phyloP scores from a whole-genome alignment of 2,329 filamentous ascomycete genomes.

The Penicillium sp. region DNA sequence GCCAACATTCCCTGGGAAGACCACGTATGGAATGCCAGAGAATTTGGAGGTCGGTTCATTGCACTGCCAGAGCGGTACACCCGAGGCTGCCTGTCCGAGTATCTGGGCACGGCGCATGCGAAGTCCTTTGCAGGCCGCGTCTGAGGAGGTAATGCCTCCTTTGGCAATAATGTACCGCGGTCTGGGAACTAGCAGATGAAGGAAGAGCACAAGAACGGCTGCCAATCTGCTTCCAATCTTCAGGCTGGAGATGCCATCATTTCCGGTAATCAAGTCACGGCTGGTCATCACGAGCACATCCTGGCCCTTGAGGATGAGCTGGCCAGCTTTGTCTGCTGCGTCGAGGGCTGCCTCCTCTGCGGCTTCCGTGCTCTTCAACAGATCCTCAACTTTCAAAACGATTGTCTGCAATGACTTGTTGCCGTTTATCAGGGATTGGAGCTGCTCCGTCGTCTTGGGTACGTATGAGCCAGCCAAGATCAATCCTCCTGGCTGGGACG shows the following conservation, averaged over 20 bases:
- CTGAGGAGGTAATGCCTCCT: slow-evolving; percentile 59
- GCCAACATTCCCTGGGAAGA: slow-evolving; percentile 64
- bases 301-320: slow-evolving; percentile 49
- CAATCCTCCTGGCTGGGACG: slow-evolving; percentile 51
- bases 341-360: slow-evolving; percentile 26
- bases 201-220: slow-evolving; percentile 55
- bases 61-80: slow-evolving; percentile 64
- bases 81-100: slow-evolving; percentile 61
- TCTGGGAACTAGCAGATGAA: slow-evolving; percentile 52
- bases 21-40: slow-evolving; percentile 59
- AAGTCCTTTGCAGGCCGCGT: slow-evolving; percentile 62
- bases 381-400: slow-evolving; percentile 53
- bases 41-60: slow-evolving; percentile 59
- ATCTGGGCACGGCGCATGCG: slow-evolving; percentile 59
- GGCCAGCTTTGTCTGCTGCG: slow-evolving; percentile 42
- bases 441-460: slow-evolving; percentile 62
- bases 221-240: slow-evolving; percentile 60
- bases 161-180: slow-evolving; percentile 64
- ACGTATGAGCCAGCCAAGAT: slow-evolving; percentile 64
- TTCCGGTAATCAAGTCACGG: slow-evolving; percentile 55
- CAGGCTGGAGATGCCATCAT: slow-evolving; percentile 56
- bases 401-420: slow-evolving; percentile 51
- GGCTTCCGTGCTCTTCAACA: slow-evolving; percentile 46
- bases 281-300: slow-evolving; percentile 66
- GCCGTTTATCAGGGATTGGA: slow-evolving; percentile 48